These are phyloP conservation scores for Zygosaccharomyces sapae DNA, from an alignment of 1,139 yeast species.

Conservation along the genomic window DNA sequence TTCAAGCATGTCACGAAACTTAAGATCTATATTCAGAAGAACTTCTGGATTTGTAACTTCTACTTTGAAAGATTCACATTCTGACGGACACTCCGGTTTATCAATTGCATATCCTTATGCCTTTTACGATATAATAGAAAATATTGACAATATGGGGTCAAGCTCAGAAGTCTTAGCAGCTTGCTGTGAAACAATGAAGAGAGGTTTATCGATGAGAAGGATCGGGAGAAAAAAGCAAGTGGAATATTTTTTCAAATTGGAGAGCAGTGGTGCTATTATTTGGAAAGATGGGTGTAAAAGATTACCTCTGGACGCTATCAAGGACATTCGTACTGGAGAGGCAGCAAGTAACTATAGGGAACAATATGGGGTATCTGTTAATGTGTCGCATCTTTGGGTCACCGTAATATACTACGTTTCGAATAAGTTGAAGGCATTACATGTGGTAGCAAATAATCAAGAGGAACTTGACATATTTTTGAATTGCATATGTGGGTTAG, in stretches of 20 bases:
- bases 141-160: constrained; percentile 11
- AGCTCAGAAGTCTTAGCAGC: constrained; percentile 6
- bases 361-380: constrained; percentile 69
- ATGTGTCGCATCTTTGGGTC: constrained; percentile 67
- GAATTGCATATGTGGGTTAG: constrained; percentile 43
- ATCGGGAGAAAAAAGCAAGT: constrained; percentile 33
- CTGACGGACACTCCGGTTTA: constrained; percentile 22
- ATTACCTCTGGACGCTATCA: constrained; percentile 66
- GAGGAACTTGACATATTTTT: constrained; percentile 57
- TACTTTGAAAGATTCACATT: constrained; percentile 10
- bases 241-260: constrained; percentile 24
- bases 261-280: constrained; percentile 22
- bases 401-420: constrained; percentile 60
- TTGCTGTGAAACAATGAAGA: constrained; percentile 11
- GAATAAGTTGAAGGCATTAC: constrained; percentile 60
- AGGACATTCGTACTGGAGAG: constrained; percentile 58
- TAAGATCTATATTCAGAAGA: constrained; percentile 16
- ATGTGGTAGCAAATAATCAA: constrained; percentile 65
- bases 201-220: constrained; percentile 27
- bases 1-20: constrained; percentile 10
- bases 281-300: constrained; percentile 33
- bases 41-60: constrained; percentile 17
- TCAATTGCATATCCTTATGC: constrained; percentile 23
- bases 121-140: constrained; percentile 15
- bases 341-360: constrained; percentile 82